A percentile compares a stretch with the other conserved stretches of the same genome.
These are phyloP conservation scores for Lobosporangium transversale DNA, from an alignment of 192 early-diverging fungal genomes.

Conservation along the genomic window DNA sequence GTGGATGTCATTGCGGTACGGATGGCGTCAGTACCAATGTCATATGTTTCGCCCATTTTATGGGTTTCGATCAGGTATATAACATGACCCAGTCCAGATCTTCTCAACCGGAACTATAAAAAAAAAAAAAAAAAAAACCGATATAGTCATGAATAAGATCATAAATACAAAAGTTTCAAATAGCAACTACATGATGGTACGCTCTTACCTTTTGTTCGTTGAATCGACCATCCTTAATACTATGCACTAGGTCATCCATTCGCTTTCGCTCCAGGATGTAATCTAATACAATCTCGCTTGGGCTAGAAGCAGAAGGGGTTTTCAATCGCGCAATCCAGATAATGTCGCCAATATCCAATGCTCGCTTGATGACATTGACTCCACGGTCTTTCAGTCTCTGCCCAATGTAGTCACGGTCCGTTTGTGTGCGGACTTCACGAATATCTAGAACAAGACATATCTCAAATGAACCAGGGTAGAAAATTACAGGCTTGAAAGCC, in stretches of 20 bases:
- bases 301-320: conserved; percentile 6
- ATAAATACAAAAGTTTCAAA: no score
- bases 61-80: conserved; percentile 92
- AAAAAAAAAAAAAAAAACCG: conserved; percentile 5
- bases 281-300: conserved; percentile 81
- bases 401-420: conserved; percentile 79
- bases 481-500: conserved; percentile 34
- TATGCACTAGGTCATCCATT: conserved; percentile 90
- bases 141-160: no score
- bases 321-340: conserved; percentile 81
- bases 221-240: conserved; percentile 94
- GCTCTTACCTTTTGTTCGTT: conserved; percentile 86
- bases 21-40: conserved; percentile 71
- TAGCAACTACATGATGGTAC: no score
- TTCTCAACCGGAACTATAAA: conserved; percentile 72
- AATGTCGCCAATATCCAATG: conserved; percentile 88
- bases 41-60: conserved; percentile 66
- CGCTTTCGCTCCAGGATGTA: conserved; percentile 92
- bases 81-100: conserved; percentile 75
- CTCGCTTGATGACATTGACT: conserved; percentile 63
- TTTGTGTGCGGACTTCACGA: conserved; percentile 78
- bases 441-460: conserved; percentile 81
- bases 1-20: conserved; percentile 77
- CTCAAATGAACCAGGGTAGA: conserved; percentile 64
- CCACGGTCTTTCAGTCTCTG: conserved; percentile 68